Percentiles rank a stretch among this genome's conserved stretches.
phyloP scores from a whole-genome alignment of 768 basidiomycete genomes.

The Tulasnella sp. region DNA sequence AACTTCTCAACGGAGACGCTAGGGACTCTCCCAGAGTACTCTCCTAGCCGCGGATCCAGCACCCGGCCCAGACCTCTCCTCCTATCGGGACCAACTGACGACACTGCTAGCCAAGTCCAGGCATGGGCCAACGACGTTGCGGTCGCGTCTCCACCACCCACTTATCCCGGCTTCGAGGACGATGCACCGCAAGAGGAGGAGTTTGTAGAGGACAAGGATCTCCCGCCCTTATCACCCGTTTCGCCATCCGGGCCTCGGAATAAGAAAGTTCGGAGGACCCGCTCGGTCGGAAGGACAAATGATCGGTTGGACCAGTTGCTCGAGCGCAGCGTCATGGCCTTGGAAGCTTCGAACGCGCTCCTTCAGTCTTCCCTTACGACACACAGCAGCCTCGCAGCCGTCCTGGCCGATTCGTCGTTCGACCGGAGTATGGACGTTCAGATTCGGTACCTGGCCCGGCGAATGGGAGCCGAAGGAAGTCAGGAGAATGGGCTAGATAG shows the following conservation, averaged over 20 bases:
- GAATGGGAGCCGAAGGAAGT: background rate
- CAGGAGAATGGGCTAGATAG: constrained; percentile 9
- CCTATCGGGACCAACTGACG: background rate
- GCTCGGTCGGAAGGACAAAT: background rate
- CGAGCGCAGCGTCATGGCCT: constrained; percentile 69
- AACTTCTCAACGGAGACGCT: constrained; percentile 3
- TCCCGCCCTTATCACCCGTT: background rate
- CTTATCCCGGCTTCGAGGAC: background rate
- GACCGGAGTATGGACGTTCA: constrained; percentile 12
- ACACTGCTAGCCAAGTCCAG: background rate
- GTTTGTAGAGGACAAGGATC: background rate
- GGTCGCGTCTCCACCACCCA: background rate
- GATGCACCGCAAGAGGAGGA: background rate
- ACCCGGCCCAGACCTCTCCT: background rate
- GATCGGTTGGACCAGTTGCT: constrained; percentile 53
- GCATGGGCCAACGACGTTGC: background rate
- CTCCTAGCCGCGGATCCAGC: background rate
- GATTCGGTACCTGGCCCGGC: constrained; percentile 7
- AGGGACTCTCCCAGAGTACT: constrained; percentile 4
- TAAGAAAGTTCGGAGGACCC: background rate
- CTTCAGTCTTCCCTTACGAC: constrained; percentile 67
- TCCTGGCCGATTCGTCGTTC: constrained; percentile 31
- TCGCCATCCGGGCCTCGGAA: background rate
- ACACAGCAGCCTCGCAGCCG: constrained; percentile 41
- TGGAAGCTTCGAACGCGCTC: constrained; percentile 75